These are phyloP conservation scores for Penicillium janthinellum DNA, from an alignment of 2,329 filamentous ascomycete genomes.

Conservation along the genomic window DNA sequence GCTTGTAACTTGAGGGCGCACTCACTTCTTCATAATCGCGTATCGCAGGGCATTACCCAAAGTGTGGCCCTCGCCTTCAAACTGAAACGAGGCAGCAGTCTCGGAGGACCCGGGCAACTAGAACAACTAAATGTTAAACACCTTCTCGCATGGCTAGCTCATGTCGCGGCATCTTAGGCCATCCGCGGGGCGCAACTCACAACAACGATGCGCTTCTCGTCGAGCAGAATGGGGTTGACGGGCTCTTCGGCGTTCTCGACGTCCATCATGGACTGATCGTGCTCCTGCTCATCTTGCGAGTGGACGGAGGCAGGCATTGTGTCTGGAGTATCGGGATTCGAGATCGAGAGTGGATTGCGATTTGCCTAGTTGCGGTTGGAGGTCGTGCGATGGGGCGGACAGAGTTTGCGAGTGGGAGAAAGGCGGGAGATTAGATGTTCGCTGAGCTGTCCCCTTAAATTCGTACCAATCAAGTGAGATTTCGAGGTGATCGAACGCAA, in stretches of 20 bases:
- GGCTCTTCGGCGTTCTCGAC: slow-evolving; percentile 27
- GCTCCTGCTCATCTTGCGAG: slow-evolving; percentile 35
- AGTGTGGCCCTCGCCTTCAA: slow-evolving; percentile 91
- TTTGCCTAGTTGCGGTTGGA: background rate
- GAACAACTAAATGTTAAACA: background rate
- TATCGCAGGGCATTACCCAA: slow-evolving; percentile 91
- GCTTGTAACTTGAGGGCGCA: slow-evolving; percentile 1
- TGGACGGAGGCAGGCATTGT: slow-evolving; percentile 45
- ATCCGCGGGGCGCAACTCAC: slow-evolving; percentile 44
- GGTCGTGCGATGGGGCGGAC: background rate
- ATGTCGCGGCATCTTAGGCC: background rate
- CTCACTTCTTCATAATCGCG: slow-evolving; percentile 98
- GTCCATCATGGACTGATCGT: slow-evolving; percentile 47
- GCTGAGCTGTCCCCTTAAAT: background rate
- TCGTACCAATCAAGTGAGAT: background rate
- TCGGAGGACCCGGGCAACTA: slow-evolving; percentile 82
- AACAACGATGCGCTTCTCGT: slow-evolving; percentile 62
- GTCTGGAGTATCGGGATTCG: background rate
- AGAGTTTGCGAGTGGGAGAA: background rate
- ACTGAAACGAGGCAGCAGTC: slow-evolving; percentile 91
- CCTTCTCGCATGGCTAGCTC: background rate
- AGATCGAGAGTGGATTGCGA: background rate
- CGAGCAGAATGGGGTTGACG: slow-evolving; percentile 26
- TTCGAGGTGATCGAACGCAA: background rate
- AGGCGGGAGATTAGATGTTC: background rate